Percentiles rank a stretch among this genome's conserved stretches.
Conservation (phyloP, 345 rosid species). For the Reutealis trisperma region DNA sequence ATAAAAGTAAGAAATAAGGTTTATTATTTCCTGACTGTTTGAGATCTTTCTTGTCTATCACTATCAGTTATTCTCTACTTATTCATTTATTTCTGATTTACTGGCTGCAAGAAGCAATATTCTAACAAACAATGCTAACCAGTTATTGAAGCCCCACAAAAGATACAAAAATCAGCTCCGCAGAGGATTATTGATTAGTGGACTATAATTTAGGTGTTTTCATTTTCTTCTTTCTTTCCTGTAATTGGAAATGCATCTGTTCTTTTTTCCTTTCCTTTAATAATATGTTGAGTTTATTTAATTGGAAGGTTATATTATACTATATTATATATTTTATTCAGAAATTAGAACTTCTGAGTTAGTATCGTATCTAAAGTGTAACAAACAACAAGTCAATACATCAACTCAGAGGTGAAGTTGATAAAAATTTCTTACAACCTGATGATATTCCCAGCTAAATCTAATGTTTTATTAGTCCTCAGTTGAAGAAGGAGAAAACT, state of each 20-base stretch:
- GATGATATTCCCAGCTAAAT: conserved; percentile 25
- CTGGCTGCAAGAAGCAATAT: no score
- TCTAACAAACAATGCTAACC: no score
- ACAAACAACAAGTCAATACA: conserved; percentile 19
- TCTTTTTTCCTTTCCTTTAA: conserved; percentile 16
- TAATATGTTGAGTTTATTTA: neutral
- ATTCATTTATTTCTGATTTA: conserved; percentile 10
- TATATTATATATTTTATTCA: conserved; percentile 20
- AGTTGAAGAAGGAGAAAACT: conserved; percentile 43
- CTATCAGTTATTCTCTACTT: conserved; percentile 15
- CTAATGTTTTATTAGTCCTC: conserved; percentile 46
- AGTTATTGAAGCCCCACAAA: no score
- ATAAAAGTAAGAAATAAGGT: neutral
- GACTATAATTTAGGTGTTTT: conserved; percentile 28
- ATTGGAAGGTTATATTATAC: neutral
- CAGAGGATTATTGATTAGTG: conserved; percentile 19
- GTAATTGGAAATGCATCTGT: conserved; percentile 38
- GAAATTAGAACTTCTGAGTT: conserved; percentile 20
- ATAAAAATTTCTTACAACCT: neutral
- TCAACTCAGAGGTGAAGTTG: conserved; percentile 21
- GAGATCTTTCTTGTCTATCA: conserved; percentile 6
- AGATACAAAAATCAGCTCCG: no score
- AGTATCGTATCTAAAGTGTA: conserved; percentile 20
- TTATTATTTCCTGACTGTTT: neutral
- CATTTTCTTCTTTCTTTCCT: conserved; percentile 23